These are phyloP conservation scores for Ustilago tritici DNA, from an alignment of 1,284 basidiomycete genomes.

Conservation along the genomic window DNA sequence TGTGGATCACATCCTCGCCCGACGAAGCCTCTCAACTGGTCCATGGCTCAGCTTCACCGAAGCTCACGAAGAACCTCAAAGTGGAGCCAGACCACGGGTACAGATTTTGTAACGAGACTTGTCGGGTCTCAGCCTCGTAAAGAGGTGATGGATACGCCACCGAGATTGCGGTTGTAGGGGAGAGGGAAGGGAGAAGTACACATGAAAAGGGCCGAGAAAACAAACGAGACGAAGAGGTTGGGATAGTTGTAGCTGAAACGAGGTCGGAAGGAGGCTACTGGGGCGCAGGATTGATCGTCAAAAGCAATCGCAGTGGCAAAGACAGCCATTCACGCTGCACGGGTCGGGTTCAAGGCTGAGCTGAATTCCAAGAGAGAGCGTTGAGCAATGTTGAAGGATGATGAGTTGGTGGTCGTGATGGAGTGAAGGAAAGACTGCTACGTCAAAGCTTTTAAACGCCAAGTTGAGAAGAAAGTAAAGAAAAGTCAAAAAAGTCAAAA, in stretches of 20 bases:
- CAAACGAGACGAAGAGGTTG: neutral
- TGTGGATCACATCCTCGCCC: constrained; percentile 32
- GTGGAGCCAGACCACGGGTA: constrained; percentile 18
- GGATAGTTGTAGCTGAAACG: neutral
- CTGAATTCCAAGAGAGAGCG: neutral
- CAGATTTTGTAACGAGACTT: constrained; percentile 45
- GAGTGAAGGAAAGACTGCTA: neutral
- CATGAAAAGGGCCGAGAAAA: neutral
- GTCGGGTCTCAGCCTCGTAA: constrained; percentile 24
- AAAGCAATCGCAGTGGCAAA: constrained; percentile 1
- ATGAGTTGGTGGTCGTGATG: constrained; percentile 5
- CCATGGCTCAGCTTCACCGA: constrained; percentile 23
- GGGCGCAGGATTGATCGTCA: neutral
- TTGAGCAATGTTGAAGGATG: neutral
- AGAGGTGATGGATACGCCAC: constrained; percentile 32
- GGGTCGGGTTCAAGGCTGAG: neutral
- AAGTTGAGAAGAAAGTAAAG: constrained; percentile 6
- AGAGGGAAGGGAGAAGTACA: neutral
- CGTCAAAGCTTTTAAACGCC: neutral
- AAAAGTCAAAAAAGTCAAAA: constrained; percentile 14
- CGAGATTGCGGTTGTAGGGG: constrained; percentile 34
- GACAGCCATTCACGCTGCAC: constrained; percentile 1
- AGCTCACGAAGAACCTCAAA: constrained; percentile 59
- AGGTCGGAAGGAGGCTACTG: neutral
- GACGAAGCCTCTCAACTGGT: constrained; percentile 43